phyloP scores from a whole-genome alignment of 805 yeast genomes.

The Kregervanrija delftensis region DNA sequence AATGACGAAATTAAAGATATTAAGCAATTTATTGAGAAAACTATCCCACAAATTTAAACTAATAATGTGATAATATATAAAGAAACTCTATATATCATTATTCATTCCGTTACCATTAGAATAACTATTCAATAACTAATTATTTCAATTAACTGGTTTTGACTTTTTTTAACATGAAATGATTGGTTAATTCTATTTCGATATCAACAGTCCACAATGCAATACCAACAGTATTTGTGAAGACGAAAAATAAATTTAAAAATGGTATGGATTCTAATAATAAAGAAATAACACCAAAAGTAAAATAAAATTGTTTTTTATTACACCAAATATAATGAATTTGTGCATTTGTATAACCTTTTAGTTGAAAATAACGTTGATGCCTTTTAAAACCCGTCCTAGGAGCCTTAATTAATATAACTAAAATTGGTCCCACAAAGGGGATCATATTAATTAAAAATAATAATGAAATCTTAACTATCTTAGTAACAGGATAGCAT shows the following conservation, averaged over 20 bases:
- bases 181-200: slow-evolving; percentile 13
- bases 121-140: not conserved
- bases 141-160: not conserved
- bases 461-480: slow-evolving; percentile 29
- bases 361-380: slow-evolving; percentile 48
- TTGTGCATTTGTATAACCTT: slow-evolving; percentile 40
- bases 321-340: slow-evolving; percentile 30
- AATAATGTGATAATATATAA: not conserved
- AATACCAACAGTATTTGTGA: slow-evolving; percentile 55
- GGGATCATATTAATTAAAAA: slow-evolving; percentile 45
- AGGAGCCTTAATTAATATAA: slow-evolving; percentile 46
- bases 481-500: slow-evolving; percentile 34
- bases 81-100: no score
- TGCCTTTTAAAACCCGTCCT: slow-evolving; percentile 47
- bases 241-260: slow-evolving; percentile 44
- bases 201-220: slow-evolving; percentile 55
- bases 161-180: not conserved
- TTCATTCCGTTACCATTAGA: no score
- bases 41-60: slow-evolving; percentile 14
- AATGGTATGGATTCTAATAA: slow-evolving; percentile 49
- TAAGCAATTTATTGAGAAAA: slow-evolving; percentile 35
- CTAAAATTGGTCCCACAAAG: slow-evolving; percentile 48
- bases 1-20: slow-evolving; percentile 61
- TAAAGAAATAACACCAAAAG: slow-evolving; percentile 48
- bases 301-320: slow-evolving; percentile 29